These are phyloP conservation scores for Pythium chondricola DNA, from an alignment of 352 stramenopile genomes.

Conservation along the genomic window DNA sequence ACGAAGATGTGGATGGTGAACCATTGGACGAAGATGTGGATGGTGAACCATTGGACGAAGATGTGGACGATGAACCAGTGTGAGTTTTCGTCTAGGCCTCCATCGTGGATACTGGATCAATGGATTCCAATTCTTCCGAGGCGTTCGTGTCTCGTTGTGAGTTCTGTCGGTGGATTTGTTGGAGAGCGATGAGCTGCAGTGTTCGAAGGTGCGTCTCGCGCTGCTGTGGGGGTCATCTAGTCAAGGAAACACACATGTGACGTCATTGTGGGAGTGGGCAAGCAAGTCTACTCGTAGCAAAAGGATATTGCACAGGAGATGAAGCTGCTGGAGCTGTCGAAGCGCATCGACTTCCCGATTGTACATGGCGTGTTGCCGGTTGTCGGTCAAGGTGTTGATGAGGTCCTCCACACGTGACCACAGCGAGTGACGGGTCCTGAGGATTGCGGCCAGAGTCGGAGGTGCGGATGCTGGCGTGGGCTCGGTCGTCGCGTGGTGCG, in stretches of 20 bases:
- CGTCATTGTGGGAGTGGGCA: too few species aligned
- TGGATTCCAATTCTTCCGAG: not conserved
- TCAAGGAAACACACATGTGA: too few species aligned
- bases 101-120: too few species aligned
- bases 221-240: conserved; percentile 39
- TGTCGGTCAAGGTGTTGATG: conserved; percentile 21
- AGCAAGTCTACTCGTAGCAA: not conserved
- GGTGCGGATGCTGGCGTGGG: not conserved
- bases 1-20: conserved; percentile 44
- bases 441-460: conserved; percentile 2
- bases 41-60: conserved; percentile 25
- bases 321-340: conserved; percentile 43
- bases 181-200: conserved; percentile 44
- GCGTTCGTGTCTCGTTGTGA: not conserved
- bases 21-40: conserved; percentile 27
- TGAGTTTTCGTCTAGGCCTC: too few species aligned
- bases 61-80: conserved; percentile 33
- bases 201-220: conserved; percentile 53
- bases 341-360: conserved; percentile 30
- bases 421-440: conserved; percentile 1
- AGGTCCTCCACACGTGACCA: conserved; percentile 19
- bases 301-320: conserved; percentile 69
- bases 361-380: conserved; percentile 20
- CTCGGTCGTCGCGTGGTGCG: not conserved
- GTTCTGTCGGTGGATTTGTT: conserved; percentile 6